Base-by-base conservation (phyloP, 2,329 filamentous ascomycete species). In the Aspergillus hiratsukae region DNA sequence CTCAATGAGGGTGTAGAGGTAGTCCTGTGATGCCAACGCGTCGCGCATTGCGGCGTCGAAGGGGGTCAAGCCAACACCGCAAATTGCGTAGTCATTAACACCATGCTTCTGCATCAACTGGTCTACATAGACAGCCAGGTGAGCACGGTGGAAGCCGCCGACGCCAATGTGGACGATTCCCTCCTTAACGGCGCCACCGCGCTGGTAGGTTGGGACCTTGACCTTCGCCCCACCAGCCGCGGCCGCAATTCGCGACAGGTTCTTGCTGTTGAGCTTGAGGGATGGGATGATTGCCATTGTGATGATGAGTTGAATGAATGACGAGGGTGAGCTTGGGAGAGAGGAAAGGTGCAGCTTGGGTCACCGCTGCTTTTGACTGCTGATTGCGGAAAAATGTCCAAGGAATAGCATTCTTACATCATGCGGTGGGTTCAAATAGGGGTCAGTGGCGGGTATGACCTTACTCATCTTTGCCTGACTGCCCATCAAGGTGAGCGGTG, bases 81-180 rank as follows among this genome's bases (percentile, higher is more conserved):
- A 80, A 59, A 82, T 82, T 35, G 78, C 78, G 65, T 75, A 82
- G 61, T 81, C 72, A 49, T 62, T 72, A 25, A 76, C 63, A 11
- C 69, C 72, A 55, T 79, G 75, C 56, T 80, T 72, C 67, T 77
- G 69, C 64, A 82, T 76, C 68, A 82, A 66, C 49, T 74, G 66
- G 69, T 82, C 72, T 54, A 82, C 64, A 64, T 82, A 82, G 61
- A 81, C 78, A 21, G 80, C 80, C 67, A 82, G 64, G 56, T 82
- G 80, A 23, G 80, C 79, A 61, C 80, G 72, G 74, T 82, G 80
- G 72, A 82, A 82, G 65, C 80, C 80, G 59, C 80, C 80, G 11
- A 82, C 80, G 51, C 80, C 80, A 55, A 82, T 70, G 68, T 82
- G 80, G 48, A 82, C 80, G 52, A 82, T 81, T 40, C 80, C 80